Percentiles rank a stretch among this genome's conserved stretches.
phyloP scores from a whole-genome alignment of 2,329 filamentous ascomycete genomes.

The Tolypocladium inflatum region DNA sequence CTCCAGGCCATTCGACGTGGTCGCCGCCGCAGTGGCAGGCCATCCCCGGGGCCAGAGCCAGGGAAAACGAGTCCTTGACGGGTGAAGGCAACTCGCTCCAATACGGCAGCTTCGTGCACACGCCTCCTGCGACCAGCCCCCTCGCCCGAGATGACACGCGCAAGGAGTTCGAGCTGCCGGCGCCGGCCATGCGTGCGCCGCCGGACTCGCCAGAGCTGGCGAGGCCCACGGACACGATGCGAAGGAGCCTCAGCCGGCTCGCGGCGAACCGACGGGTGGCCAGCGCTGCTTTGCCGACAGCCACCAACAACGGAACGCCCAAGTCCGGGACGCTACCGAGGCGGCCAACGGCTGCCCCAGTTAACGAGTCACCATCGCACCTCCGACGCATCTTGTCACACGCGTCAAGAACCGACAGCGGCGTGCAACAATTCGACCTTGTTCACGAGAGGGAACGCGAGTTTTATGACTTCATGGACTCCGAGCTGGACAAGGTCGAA shows the following conservation, averaged over 20 bases:
- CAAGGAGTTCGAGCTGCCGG: conserved; percentile 42
- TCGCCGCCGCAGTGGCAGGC: not conserved
- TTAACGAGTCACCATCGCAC: conserved; percentile 16
- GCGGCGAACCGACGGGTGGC: conserved; percentile 28
- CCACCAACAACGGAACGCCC: conserved; percentile 2
- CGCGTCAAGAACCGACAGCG: conserved; percentile 28
- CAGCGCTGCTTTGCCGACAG: conserved; percentile 11
- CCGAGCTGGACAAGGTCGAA: conserved; percentile 85
- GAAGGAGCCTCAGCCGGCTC: conserved; percentile 12
- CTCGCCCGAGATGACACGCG: conserved; percentile 4
- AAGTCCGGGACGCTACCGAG: conserved; percentile 5
- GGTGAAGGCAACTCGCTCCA: conserved; percentile 27
- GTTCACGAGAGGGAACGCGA: conserved; percentile 69
- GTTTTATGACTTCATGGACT: conserved; percentile 78
- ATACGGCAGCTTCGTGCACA: conserved; percentile 44
- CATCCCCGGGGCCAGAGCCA: not conserved
- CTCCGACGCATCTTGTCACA: conserved; percentile 27
- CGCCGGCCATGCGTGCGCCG: conserved; percentile 37
- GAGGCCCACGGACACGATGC: conserved; percentile 8
- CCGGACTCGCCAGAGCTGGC: conserved; percentile 16
- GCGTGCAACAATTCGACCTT: conserved; percentile 42
- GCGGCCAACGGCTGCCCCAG: conserved; percentile 2
- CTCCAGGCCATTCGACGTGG: not conserved
- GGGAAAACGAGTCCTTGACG: conserved; percentile 8
- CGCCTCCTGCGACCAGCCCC: conserved; percentile 24